Base-by-base conservation (phyloP, 768 basidiomycete genomes). In the Crucibulum laeve region DNA sequence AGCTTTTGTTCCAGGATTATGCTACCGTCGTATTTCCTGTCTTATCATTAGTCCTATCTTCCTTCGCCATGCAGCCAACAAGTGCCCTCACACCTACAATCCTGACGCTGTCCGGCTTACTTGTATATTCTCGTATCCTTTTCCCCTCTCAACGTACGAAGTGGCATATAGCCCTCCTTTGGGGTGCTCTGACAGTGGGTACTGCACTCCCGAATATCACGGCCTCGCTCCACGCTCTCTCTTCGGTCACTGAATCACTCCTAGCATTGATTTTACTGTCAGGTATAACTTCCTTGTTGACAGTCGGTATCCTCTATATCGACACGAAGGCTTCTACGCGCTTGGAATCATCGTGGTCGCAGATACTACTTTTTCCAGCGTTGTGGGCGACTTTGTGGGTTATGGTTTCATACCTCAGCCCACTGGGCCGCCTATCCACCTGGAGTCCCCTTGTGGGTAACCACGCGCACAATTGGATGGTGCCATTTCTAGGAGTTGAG, bases 341-440 rank as follows among this genome's bases (percentile, higher is more conserved):
- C 10, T 48, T 63, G 24, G 41, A 40, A 4, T 68, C 53, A 15
- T 44, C 63, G 35, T 77, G 75, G 70, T 47, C 68, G 2, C 75
- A 72, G 49, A 43, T 79, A 10, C 67, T 76, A 0, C 50, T 84
- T 26, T 88, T 91, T 57, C 88, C 88, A 0, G 71, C 74, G 0
- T 51, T 86, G 17, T 91, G 87, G 88, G 70, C 80, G 3, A 72
- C 76, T 1, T 51, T 69, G 2, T 89, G 87, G 87, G 71, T 62
- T 40, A 52, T 56, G 1, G 47, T 79, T 0, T 74, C 86, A 1
- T 70, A 62, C 47, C 11, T 74, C 22, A 87, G 77, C 53, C 86
- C 86, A 1, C 58, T 89, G 5, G 90, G 89, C 6, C 75, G 83
- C 44, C 73, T 91, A 8, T 67, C 79, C 6, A 75, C 81, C 13